These are phyloP conservation scores for Vaucheria bursata DNA, from an alignment of 352 stramenopile species.

Conservation along the genomic window DNA sequence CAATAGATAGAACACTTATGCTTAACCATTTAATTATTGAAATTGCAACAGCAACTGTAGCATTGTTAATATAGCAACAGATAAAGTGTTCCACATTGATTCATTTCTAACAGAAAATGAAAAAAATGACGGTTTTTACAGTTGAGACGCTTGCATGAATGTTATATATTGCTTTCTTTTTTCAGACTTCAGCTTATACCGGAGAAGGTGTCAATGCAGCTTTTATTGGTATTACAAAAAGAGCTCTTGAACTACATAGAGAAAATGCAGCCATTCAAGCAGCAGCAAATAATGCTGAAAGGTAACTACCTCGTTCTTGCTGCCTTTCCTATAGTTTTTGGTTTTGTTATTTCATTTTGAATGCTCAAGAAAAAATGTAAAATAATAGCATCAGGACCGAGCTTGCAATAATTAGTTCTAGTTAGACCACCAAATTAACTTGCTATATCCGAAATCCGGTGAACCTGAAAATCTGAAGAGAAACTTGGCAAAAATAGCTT, in stretches of 20 bases:
- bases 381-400: too few species aligned
- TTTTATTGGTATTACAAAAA: background rate
- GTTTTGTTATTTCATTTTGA: too few species aligned
- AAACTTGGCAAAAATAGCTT: too few species aligned
- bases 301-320: too few species aligned
- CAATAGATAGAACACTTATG: background rate
- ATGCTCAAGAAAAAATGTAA: too few species aligned
- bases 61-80: background rate
- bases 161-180: background rate
- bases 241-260: background rate
- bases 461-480: too few species aligned
- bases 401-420: too few species aligned
- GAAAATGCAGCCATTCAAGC: background rate
- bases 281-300: background rate
- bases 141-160: too few species aligned
- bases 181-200: constrained; percentile 8
- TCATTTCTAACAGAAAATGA: background rate
- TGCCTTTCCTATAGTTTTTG: too few species aligned
- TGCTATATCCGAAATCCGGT: too few species aligned
- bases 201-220: constrained; percentile 4
- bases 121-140: background rate
- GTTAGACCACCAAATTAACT: too few species aligned
- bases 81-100: background rate
- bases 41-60: background rate
- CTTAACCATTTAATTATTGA: background rate